Conservation (phyloP, 805 yeast species). For the Candida dajiaensis region DNA sequence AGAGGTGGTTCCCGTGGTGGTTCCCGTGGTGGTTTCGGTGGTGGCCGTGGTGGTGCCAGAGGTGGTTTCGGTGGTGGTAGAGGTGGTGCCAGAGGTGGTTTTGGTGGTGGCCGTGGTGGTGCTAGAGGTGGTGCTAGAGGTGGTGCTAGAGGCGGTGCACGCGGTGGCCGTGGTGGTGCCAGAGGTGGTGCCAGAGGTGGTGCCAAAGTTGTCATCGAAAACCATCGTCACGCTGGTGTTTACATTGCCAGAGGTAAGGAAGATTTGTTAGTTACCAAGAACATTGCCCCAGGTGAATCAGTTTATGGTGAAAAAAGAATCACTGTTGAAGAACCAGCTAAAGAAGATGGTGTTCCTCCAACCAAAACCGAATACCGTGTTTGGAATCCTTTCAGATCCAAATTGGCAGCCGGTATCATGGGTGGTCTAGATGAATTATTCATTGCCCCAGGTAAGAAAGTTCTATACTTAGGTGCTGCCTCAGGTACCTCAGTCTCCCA, state of each 20-base stretch:
- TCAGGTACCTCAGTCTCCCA: conserved; percentile 99
- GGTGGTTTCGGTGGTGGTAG: conserved; percentile 44
- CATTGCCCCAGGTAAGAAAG: conserved; percentile 98
- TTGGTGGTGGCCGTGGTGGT: conserved; percentile 42
- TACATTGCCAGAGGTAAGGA: conserved; percentile 99
- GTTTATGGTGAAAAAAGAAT: conserved; percentile 98
- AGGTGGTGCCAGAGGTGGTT: conserved; percentile 42
- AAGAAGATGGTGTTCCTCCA: conserved; percentile 80
- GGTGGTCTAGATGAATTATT: conserved; percentile 98
- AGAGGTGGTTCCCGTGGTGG: conserved; percentile 50
- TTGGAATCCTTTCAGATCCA: conserved; percentile 99
- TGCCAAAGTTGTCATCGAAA: conserved; percentile 96
- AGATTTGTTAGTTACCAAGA: conserved; percentile 95
- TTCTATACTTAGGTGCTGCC: conserved; percentile 96
- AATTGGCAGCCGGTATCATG: conserved; percentile 99
- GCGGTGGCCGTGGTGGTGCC: conserved; percentile 65
- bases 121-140: conserved; percentile 53
- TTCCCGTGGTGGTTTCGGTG: conserved; percentile 40
- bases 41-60: conserved; percentile 31
- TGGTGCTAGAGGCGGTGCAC: conserved; percentile 46
- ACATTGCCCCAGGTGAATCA: conserved; percentile 96
- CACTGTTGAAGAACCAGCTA: conserved; percentile 86
- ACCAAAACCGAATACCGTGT: conserved; percentile 98
- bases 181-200: conserved; percentile 84
- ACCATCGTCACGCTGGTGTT: conserved; percentile 98